Conservation (phyloP, 1,284 basidiomycete genomes). For the Calocybe gambosa region DNA sequence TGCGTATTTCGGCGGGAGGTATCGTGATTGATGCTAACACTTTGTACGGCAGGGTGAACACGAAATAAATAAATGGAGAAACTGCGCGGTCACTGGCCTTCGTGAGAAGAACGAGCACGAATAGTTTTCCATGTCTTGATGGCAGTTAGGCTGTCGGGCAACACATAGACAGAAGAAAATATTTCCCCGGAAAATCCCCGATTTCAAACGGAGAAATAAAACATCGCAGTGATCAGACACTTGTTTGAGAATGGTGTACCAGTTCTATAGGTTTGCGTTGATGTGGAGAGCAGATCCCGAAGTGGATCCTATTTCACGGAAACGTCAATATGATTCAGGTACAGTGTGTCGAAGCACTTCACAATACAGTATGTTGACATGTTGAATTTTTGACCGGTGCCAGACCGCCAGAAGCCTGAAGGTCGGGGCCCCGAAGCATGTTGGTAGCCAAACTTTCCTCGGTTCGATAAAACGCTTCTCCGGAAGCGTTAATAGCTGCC, state of each 20-base stretch:
- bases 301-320: neutral
- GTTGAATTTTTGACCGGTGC: neutral
- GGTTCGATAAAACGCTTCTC: neutral
- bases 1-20: neutral
- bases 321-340: neutral
- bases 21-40: neutral
- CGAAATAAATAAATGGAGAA: neutral
- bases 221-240: neutral
- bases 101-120: neutral
- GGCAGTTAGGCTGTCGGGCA: neutral
- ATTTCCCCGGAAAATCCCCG: neutral
- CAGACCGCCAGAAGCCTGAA: neutral
- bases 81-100: neutral
- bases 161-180: neutral
- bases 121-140: neutral
- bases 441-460: slow-evolving; percentile 1
- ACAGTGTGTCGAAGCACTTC: neutral
- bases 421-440: neutral
- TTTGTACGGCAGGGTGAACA: neutral
- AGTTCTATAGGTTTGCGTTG: neutral
- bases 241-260: neutral
- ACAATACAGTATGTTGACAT: neutral
- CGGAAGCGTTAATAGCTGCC: neutral
- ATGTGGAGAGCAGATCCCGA: neutral
- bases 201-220: neutral